These are phyloP conservation scores for Epicoccum nigrum DNA, from an alignment of 2,329 filamentous ascomycete genomes.

Conservation along the genomic window DNA sequence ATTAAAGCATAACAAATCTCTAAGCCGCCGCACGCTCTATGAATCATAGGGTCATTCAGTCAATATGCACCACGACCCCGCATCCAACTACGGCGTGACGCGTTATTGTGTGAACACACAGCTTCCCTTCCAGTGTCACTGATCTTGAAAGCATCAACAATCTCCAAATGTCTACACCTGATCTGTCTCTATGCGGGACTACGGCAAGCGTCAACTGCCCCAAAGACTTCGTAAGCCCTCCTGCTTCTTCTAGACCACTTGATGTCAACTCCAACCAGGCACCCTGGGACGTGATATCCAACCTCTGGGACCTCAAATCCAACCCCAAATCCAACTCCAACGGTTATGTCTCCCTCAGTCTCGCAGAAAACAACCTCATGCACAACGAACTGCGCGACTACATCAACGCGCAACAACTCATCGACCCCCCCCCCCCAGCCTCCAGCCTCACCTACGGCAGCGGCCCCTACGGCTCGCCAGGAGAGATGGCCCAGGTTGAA, in stretches of 20 bases:
- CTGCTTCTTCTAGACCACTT: not conserved
- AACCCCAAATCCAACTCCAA: too few species aligned
- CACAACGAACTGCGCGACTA: slow-evolving; percentile 53
- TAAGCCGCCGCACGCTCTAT: not conserved
- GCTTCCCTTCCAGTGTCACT: too few species aligned
- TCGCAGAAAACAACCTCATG: slow-evolving; percentile 62
- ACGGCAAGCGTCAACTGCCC: slow-evolving; percentile 4
- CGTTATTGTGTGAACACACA: too few species aligned
- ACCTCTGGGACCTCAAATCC: slow-evolving; percentile 52
- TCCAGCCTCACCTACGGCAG: slow-evolving; percentile 51
- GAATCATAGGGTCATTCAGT: not conserved
- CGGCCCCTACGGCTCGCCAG: slow-evolving; percentile 49
- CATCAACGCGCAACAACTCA: slow-evolving; percentile 48
- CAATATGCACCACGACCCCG: not conserved
- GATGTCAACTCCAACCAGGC: not conserved
- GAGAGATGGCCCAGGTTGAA: too few species aligned
- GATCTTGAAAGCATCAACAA: too few species aligned
- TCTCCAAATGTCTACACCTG: slow-evolving; percentile 6
- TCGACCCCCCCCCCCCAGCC: slow-evolving; percentile 9
- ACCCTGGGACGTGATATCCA: slow-evolving; percentile 48
- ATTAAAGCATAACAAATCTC: not conserved
- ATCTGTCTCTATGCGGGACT: slow-evolving; percentile 5
- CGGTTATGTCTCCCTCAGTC: slow-evolving; percentile 58
- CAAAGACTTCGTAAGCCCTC: slow-evolving; percentile 1
- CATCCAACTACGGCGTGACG: not conserved